These are phyloP conservation scores for Phytomonas francai DNA, from an alignment of 208 protist species.

Conservation along the genomic window DNA sequence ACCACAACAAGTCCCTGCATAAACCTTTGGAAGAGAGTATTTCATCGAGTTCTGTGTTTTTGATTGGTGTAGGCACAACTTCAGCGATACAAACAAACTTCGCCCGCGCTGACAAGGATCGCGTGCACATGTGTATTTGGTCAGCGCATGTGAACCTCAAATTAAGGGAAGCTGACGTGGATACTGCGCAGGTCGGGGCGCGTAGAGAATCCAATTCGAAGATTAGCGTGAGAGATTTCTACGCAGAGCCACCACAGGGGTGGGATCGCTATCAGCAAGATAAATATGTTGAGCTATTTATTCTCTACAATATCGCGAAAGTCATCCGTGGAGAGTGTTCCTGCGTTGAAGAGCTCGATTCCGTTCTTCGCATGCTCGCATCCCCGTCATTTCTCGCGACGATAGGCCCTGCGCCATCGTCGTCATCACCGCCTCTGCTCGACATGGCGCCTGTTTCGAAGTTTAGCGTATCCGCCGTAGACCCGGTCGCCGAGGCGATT, in stretches of 20 bases:
- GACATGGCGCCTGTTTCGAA: conserved; percentile 5
- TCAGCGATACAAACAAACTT: conserved; percentile 36
- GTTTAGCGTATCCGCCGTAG: background rate
- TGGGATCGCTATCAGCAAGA: conserved; percentile 36
- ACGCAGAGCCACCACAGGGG: conserved; percentile 28
- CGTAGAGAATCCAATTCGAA: background rate
- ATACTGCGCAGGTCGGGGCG: background rate
- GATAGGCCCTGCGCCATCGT: conserved; percentile 12
- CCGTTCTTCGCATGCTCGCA: background rate
- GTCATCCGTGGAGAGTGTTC: conserved; percentile 6
- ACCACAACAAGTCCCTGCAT: conserved; percentile 8
- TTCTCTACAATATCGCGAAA: conserved; percentile 39
- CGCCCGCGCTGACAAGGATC: conserved; percentile 24
- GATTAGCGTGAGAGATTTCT: conserved; percentile 16
- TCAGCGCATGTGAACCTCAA: background rate
- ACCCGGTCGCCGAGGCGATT: conserved; percentile 8
- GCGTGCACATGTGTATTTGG: conserved; percentile 48
- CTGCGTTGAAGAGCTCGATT: background rate
- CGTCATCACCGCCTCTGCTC: conserved; percentile 9
- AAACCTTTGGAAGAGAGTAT: background rate
- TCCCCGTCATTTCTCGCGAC: background rate
- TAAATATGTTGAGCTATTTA: conserved; percentile 27
- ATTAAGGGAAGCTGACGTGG: background rate
- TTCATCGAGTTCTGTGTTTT: background rate
- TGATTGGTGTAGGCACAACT: conserved; percentile 59